Base-by-base conservation (phyloP, 2,329 filamentous ascomycete species). In the Paracamarosporium sp. region DNA sequence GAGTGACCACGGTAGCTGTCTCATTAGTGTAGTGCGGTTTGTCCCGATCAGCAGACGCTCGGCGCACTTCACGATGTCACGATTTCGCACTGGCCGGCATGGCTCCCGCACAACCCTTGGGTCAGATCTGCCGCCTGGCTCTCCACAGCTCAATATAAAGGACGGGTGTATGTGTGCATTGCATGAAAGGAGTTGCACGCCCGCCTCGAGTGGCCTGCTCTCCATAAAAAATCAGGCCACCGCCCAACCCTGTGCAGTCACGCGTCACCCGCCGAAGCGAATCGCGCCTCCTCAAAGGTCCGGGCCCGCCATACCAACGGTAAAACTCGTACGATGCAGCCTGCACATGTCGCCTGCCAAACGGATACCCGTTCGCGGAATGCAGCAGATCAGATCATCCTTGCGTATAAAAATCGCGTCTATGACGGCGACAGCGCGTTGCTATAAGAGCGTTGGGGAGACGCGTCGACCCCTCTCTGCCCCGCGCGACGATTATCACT, bases 301-400 rank as follows among this genome's bases (percentile, higher is more conserved):
- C 36, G 38, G 24, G 43, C 22, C 60, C 50, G 38, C 54, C 56
- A 56, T 4, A 35, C 43, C 5, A 28, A 41, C 35, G 50, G 31
- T 45, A 51, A 56, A 53, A 55, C 53, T 53, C 53, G 46, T 50
- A 55, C 59, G 63, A 65, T 61, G 33, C 8, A 7, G 22, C 9
- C 31, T 50, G 47, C 50, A 41, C 40, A 24, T 24, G 31, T 27
- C 35, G 41, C 12, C 41, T 27, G 24, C 4, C 41, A 28, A 31
- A 46, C 4, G 6, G 27, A 25, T 30, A 3, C 20, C 6, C 28
- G 25, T 51, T 40, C 17, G 17, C 30, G 25, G 13, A 22, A 33
- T 17, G 35, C 48, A 51, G 3, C 7, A 9, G 47, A 41, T 50
- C 47, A 22, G 33, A 51, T 15, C 25, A 51, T 51, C 9, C 24